Evolutionary conservation across 176 grass and related monocot genomes (phyloP), one percentile per base, ranked within the genome.

Genomic region (Zea luxurians): DNA sequence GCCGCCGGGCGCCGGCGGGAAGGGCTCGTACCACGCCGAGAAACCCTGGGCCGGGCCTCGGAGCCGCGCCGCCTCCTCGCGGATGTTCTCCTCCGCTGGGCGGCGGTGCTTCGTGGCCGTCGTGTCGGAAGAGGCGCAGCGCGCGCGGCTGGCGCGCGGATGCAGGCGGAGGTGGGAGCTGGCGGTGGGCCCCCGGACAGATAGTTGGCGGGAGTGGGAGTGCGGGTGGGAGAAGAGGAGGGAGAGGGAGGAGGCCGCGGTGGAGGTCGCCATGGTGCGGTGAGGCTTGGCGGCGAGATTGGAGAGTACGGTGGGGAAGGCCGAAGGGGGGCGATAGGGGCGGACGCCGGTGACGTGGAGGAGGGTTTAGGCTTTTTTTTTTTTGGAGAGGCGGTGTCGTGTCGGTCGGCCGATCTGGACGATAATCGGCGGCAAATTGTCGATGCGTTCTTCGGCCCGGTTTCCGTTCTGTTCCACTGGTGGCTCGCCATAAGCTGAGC

Each of bases 51-150:
- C 54, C 4, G 63, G 76, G 8, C 79, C 76, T 16, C 86, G 80
- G 66, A 86, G 80, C 37, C 88, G 82, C 52, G 78, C 82, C 0
- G 83, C 91, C 82, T 88, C 88, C 86, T 97, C 86, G 7, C 94
- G 83, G 80, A 97, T 97, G 78, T 97, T 97, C 84, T 91, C 91
- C 44, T 93, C 88, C 41, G 89, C 86, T 5, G 91, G 86, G 16
- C 91, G 88, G 36, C 91, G 88, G 71, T 89, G 83, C 79, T 80
- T 91, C 8, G 84, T 5, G 9, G 77, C 43, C 41, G 80, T 21
- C 49, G 18, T 69, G 68, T 78, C 73, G 63, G 90, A 82, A 35
- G 90, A 49, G 66, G 84, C 75, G 67, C 74, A 88, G 58, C 70
- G 75, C 70, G 37, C 20, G 82, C 85, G 60, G 82, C 13, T 37